These are phyloP conservation scores for Aspergillus candidus DNA, from an alignment of 2,329 filamentous ascomycete species.

Conservation along the genomic window DNA sequence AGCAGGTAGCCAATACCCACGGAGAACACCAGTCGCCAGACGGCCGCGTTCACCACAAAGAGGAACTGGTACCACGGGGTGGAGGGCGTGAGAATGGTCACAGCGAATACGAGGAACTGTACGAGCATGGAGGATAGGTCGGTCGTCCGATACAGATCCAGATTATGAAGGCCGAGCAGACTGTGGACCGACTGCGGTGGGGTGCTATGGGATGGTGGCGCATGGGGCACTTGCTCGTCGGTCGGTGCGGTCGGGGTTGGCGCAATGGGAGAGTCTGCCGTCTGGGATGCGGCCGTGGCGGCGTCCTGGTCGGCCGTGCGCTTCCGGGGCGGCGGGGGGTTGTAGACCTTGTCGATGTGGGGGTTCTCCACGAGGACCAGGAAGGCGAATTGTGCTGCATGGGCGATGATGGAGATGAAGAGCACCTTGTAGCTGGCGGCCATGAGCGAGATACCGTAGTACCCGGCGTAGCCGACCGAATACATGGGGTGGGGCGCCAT, in stretches of 20 bases:
- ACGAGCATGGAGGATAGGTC: conserved; percentile 76
- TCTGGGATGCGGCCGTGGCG: conserved; percentile 22
- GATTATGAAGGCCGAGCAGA: conserved; percentile 72
- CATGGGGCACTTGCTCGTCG: conserved; percentile 34
- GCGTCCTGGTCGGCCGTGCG: conserved; percentile 29
- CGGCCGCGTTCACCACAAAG: conserved; percentile 72
- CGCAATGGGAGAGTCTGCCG: conserved; percentile 28
- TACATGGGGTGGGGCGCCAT: conserved; percentile 99
- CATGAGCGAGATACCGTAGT: conserved; percentile 98
- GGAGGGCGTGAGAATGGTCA: conserved; percentile 71
- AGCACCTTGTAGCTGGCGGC: conserved; percentile 95
- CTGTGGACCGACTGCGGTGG: conserved; percentile 70
- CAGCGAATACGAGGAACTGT: conserved; percentile 64
- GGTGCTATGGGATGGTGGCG: conserved; percentile 38
- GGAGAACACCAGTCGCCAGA: conserved; percentile 89
- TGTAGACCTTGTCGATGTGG: conserved; percentile 97
- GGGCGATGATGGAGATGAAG: conserved; percentile 91
- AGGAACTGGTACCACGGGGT: conserved; percentile 68
- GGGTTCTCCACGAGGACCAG: conserved; percentile 88
- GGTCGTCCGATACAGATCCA: conserved; percentile 81
- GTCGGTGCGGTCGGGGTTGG: conserved; percentile 25
- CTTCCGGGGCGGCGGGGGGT: conserved; percentile 71
- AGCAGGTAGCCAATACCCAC: conserved; percentile 81
- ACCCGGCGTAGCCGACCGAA: conserved; percentile 94
- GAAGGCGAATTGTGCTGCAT: conserved; percentile 91